phyloP scores from a whole-genome alignment of 2,329 filamentous ascomycete species.

The Nemania diffusa region DNA sequence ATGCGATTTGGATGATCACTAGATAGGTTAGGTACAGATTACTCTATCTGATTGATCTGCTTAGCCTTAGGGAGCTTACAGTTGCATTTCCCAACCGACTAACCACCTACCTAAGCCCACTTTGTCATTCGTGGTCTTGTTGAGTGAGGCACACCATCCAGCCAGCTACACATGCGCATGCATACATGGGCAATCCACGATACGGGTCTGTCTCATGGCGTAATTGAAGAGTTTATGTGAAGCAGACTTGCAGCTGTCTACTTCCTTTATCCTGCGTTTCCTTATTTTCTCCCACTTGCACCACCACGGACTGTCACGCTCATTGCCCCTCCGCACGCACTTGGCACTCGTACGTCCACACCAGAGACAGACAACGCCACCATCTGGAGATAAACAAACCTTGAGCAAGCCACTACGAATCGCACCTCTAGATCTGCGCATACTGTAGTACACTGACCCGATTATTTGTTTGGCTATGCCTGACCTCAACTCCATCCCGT shows the following conservation, averaged over 20 bases:
- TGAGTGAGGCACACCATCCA: background rate
- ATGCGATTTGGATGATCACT: constrained; percentile 9
- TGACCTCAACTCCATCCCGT: constrained; percentile 66
- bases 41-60: too few relatives aligned
- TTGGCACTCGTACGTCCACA: background rate
- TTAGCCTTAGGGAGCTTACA: too few relatives aligned
- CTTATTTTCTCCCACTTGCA: background rate
- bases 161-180: background rate
- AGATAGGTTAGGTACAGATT: too few relatives aligned
- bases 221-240: background rate
- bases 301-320: background rate
- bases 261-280: background rate
- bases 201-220: background rate
- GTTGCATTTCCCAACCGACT: background rate
- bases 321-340: background rate
- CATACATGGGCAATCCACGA: background rate
- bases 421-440: too few relatives aligned
- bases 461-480: constrained; percentile 37
- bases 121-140: too few relatives aligned
- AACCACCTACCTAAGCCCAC: too few relatives aligned
- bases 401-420: too few relatives aligned
- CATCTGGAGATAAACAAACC: background rate
- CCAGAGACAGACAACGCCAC: background rate
- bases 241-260: background rate
- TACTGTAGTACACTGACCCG: too few relatives aligned